Conservation (phyloP, 2,329 filamentous ascomycete genomes). For the Phyllosticta ampelicida region DNA sequence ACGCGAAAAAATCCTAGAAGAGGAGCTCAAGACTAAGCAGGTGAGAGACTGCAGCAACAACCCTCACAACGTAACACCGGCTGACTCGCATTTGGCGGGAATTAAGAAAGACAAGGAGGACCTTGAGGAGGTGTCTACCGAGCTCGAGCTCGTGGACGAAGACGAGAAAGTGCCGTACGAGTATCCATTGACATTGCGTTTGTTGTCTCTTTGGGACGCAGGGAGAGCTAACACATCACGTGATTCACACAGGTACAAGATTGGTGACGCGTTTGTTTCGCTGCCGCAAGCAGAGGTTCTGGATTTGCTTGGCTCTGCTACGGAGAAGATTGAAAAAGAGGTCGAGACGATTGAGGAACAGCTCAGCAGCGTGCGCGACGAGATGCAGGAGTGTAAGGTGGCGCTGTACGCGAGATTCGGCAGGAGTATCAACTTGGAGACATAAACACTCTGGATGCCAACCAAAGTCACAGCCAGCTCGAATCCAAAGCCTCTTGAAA, state of each 20-base stretch:
- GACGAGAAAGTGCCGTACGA: conserved; percentile 86
- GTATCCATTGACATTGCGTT: conserved; percentile 21
- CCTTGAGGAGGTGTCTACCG: conserved; percentile 79
- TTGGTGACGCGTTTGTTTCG: conserved; percentile 91
- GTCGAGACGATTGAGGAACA: conserved; percentile 67
- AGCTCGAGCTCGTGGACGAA: conserved; percentile 90
- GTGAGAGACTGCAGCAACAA: conserved; percentile 38
- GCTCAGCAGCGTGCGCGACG: conserved; percentile 62
- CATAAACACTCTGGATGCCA: conserved; percentile 38
- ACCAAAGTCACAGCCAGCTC: background rate
- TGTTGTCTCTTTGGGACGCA: background rate
- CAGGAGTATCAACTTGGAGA: conserved; percentile 92
- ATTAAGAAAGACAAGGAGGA: conserved; percentile 94
- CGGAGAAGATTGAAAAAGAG: conserved; percentile 64
- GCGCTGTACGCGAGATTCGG: conserved; percentile 91
- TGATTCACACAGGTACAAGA: conserved; percentile 62
- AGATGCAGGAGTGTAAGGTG: conserved; percentile 85
- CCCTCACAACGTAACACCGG: background rate
- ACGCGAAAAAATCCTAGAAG: conserved; percentile 66
- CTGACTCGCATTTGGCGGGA: background rate
- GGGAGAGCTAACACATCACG: conserved; percentile 4
- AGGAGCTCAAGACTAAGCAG: conserved; percentile 68
- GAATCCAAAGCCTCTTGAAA: background rate
- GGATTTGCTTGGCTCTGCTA: conserved; percentile 64
- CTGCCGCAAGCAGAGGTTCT: conserved; percentile 77